Conservation (phyloP, 106 monocot genomes). For the Dioscorea dumetorum region DNA sequence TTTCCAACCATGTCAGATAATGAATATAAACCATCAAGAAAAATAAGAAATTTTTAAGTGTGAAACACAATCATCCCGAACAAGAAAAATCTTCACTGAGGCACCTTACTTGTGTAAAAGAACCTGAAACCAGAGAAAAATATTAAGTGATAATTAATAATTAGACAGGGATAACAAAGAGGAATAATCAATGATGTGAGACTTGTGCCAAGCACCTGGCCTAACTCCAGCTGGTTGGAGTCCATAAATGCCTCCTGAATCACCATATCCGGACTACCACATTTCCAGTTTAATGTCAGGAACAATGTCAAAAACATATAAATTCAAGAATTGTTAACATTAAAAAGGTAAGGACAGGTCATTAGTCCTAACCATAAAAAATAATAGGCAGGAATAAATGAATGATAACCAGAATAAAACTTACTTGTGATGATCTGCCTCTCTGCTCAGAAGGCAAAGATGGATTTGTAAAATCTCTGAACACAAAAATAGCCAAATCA, state of each 20-base stretch:
- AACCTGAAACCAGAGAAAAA: conserved; percentile 27
- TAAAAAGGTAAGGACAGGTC: too few species aligned
- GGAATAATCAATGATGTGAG: too few species aligned
- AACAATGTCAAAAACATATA: too few species aligned
- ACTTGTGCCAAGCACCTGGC: conserved; percentile 20
- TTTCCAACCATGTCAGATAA: too few species aligned
- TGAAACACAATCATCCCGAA: too few species aligned
- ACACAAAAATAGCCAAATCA: conserved; percentile 3
- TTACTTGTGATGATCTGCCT: conserved; percentile 64
- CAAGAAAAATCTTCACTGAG: background rate
- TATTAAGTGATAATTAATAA: background rate
- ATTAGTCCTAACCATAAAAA: too few species aligned
- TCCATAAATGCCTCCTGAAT: conserved; percentile 32
- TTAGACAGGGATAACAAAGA: background rate
- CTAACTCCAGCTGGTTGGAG: conserved; percentile 41
- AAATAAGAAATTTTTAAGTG: too few species aligned
- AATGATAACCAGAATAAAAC: background rate
- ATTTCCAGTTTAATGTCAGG: background rate
- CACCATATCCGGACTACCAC: conserved; percentile 24
- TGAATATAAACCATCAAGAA: too few species aligned
- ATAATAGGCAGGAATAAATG: too few species aligned
- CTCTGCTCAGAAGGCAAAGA: conserved; percentile 72
- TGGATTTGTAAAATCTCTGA: conserved; percentile 75
- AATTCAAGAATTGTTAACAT: too few species aligned
- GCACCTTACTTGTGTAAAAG: conserved; percentile 28